Evolutionary conservation across 208 protist species (phyloP).

Genomic region (Crithidia acanthocephali): DNA sequence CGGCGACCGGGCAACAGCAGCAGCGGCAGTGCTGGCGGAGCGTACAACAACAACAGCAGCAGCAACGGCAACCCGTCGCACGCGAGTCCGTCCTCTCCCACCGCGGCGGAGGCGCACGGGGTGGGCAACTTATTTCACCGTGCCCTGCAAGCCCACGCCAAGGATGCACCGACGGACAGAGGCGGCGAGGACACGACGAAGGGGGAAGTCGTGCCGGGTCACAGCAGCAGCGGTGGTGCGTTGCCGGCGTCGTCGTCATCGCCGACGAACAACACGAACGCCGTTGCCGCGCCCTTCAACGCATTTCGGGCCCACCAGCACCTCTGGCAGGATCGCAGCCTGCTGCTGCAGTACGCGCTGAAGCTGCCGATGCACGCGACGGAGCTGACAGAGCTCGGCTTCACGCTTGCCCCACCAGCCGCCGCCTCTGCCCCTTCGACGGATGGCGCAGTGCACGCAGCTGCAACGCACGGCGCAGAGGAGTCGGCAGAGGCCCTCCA

Average conservation of each 20-base stretch:
- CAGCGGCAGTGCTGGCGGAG: not conserved
- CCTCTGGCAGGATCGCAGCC: constrained; percentile 41
- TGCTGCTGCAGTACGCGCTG: constrained; percentile 56
- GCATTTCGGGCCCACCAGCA: constrained; percentile 25
- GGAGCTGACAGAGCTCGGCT: constrained; percentile 52
- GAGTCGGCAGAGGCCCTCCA: not conserved
- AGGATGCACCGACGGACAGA: not conserved
- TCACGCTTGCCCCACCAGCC: constrained; percentile 35
- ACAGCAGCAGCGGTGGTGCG: not conserved
- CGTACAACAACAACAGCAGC: not conserved
- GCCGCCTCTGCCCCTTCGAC: not conserved
- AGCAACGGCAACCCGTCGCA: too few species aligned
- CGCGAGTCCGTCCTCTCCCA: too few species aligned
- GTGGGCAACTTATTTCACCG: constrained; percentile 30
- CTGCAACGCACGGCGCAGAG: not conserved
- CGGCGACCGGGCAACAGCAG: constrained; percentile 20
- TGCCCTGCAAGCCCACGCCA: constrained; percentile 15
- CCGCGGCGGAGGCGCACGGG: not conserved
- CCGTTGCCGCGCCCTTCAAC: not conserved
- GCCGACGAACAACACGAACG: too few species aligned
- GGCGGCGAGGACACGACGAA: not conserved
- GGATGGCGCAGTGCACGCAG: not conserved
- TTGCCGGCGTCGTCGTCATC: too few species aligned
- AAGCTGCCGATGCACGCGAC: constrained; percentile 45
- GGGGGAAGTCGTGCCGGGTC: not conserved